Evolutionary conservation across 345 rosid genomes (phyloP).

Genomic region (Eucalyptus urophylla): DNA sequence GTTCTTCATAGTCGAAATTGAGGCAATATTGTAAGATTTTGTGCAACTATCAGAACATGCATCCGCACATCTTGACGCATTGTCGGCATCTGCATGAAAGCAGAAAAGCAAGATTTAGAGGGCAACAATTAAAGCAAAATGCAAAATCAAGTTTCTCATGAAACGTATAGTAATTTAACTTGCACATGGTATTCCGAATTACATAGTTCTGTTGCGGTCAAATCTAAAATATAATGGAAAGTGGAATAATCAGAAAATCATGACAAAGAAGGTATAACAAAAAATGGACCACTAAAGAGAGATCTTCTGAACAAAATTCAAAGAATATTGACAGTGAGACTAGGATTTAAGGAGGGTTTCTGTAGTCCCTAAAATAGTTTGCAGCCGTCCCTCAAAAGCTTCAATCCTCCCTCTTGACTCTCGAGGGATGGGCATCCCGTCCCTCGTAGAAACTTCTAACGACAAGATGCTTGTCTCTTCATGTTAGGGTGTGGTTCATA

Average conservation of each 20-base stretch:
- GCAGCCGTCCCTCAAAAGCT: neutral
- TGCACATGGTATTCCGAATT: neutral
- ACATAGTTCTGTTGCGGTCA: neutral
- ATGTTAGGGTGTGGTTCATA: too few relatives aligned
- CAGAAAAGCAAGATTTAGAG: neutral
- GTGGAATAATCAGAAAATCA: neutral
- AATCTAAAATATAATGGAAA: neutral
- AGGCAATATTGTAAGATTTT: neutral
- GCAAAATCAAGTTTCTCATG: neutral
- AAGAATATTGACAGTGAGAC: neutral
- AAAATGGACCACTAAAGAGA: neutral
- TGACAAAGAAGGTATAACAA: neutral
- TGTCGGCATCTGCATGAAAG: neutral
- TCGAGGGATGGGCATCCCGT: neutral
- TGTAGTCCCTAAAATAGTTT: neutral
- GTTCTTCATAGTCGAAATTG: neutral
- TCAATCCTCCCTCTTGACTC: neutral
- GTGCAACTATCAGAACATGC: neutral
- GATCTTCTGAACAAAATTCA: neutral
- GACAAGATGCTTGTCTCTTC: fast-evolving
- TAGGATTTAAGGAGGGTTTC: neutral
- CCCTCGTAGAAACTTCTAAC: neutral
- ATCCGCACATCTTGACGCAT: neutral
- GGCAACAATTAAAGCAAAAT: neutral
- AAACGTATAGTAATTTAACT: neutral